Base-by-base conservation (phyloP, 1,284 basidiomycete species). In the Hypsizygus ulmarius region DNA sequence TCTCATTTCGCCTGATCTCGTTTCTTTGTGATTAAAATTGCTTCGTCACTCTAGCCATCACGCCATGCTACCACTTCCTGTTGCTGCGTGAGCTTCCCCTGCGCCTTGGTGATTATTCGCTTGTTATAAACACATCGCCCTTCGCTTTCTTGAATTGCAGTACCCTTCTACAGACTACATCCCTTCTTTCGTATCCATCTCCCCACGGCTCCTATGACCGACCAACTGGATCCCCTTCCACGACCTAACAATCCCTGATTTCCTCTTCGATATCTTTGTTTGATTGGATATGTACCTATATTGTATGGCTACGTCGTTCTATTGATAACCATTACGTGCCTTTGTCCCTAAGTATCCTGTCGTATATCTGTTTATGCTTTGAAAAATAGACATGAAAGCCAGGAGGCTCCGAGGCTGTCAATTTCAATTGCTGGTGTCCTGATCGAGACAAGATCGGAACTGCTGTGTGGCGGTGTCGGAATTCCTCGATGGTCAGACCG, bases 281-380 rank as follows among this genome's bases (percentile, higher is more conserved):
- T 41, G 43, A 38, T 49, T 41, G 55, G 55, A 59, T 58, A 42
- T 60, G 57, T 60, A 59, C 56, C 51, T 59, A 51, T 60, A 58
- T 49, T 59, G 57, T 60, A 60, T 55, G 55, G 54, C 50, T 46
- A 50, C 39, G 39, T 49, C 49, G 50, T 52, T 45, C 45, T 55
- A 53, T 55, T 53, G 48, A 55, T 55, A 41, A 55, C 44, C 46
- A 45, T 43, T 47, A 48, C 37, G 41, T 19, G 2, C 30, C n/a
- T 19, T 34, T 32, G 12, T 28, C 18, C 29, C 36, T 39, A 18
- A 39, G 28, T 39, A 30, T 15, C 37, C 44, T 25, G 3, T 25
- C 21, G 7, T 29, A n/a, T 29, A 14, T 5, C 38, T 40, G 14
- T 40, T 21, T 36, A 15, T 27, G 34, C 15, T 29, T 19, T 36